phyloP scores from a whole-genome alignment of 805 yeast genomes.

The Cephaloascus fragrans region DNA sequence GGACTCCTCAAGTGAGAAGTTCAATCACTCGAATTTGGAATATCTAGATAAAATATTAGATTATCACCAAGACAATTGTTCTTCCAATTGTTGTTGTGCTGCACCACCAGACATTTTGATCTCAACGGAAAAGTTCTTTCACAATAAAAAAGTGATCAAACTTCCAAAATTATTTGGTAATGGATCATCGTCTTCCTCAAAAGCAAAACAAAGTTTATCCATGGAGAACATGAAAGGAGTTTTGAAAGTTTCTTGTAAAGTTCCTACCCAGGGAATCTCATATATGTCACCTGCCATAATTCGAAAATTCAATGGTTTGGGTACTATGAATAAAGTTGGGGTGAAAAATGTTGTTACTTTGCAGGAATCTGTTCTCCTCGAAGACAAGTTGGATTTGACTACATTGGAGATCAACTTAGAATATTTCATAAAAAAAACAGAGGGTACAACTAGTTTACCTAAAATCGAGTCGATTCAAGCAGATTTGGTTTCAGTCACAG shows the following conservation, averaged over 20 bases:
- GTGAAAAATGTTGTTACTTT: too few species aligned
- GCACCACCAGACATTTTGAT: background rate
- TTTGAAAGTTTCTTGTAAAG: slow-evolving; percentile 19
- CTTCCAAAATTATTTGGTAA: background rate
- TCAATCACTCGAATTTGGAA: background rate
- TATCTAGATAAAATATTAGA: slow-evolving; percentile 1
- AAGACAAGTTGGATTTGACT: background rate
- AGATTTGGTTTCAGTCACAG: slow-evolving; percentile 9
- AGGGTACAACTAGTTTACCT: too few species aligned
- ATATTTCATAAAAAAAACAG: background rate
- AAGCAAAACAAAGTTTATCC: background rate
- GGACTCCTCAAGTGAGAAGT: too few species aligned
- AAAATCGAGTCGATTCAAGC: slow-evolving; percentile 8
- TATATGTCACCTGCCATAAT: slow-evolving; percentile 27
- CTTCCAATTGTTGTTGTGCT: background rate
- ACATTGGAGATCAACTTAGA: background rate
- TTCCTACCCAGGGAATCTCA: slow-evolving; percentile 23
- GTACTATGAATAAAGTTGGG: background rate
- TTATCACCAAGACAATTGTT: background rate
- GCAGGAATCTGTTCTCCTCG: background rate
- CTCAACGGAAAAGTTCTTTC: background rate
- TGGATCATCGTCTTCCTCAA: background rate
- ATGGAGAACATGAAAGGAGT: slow-evolving; percentile 13
- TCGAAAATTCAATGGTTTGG: slow-evolving; percentile 21
- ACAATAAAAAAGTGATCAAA: background rate